phyloP scores from a whole-genome alignment of 2,329 filamentous ascomycete species.

The Ceratocystis alfenasii region DNA sequence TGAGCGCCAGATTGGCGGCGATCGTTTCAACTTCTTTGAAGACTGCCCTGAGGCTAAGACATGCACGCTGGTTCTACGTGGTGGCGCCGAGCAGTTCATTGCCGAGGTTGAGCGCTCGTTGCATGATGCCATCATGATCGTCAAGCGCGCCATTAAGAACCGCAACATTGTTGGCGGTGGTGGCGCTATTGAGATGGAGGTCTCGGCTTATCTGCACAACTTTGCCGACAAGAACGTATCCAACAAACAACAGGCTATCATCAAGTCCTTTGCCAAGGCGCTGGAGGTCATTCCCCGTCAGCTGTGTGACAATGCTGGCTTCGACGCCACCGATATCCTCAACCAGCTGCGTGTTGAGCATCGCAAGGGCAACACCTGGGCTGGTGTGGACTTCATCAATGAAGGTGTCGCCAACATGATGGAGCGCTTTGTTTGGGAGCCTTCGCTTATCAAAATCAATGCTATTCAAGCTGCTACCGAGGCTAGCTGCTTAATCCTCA shows the following conservation, averaged over 20 bases:
- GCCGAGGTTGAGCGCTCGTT: conserved; percentile 95
- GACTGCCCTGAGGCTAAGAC: conserved; percentile 92
- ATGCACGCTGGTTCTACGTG: conserved; percentile 87
- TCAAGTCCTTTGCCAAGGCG: conserved; percentile 96
- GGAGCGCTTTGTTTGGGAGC: conserved; percentile 95
- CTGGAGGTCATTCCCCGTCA: conserved; percentile 93
- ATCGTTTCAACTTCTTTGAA: conserved; percentile 98
- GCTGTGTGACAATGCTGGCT: conserved; percentile 95
- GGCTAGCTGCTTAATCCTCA: conserved; percentile 86
- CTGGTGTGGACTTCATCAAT: conserved; percentile 85
- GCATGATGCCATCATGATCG: conserved; percentile 99
- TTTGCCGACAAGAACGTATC: conserved; percentile 87
- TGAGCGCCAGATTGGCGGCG: conserved; percentile 91
- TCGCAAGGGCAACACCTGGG: conserved; percentile 84
- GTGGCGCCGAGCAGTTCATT: conserved; percentile 97
- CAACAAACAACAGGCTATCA: conserved; percentile 92
- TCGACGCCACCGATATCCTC: conserved; percentile 94
- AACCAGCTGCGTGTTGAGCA: conserved; percentile 95
- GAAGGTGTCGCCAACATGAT: conserved; percentile 93
- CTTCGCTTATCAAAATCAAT: conserved; percentile 89
- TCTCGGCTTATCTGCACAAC: conserved; percentile 83
- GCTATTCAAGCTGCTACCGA: conserved; percentile 93
- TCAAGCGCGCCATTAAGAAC: conserved; percentile 95
- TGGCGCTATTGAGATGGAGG: conserved; percentile 90
- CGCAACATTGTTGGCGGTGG: conserved; percentile 88